These are phyloP conservation scores for Pseudozyma pruni DNA, from an alignment of 1,284 basidiomycete genomes.

Conservation along the genomic window DNA sequence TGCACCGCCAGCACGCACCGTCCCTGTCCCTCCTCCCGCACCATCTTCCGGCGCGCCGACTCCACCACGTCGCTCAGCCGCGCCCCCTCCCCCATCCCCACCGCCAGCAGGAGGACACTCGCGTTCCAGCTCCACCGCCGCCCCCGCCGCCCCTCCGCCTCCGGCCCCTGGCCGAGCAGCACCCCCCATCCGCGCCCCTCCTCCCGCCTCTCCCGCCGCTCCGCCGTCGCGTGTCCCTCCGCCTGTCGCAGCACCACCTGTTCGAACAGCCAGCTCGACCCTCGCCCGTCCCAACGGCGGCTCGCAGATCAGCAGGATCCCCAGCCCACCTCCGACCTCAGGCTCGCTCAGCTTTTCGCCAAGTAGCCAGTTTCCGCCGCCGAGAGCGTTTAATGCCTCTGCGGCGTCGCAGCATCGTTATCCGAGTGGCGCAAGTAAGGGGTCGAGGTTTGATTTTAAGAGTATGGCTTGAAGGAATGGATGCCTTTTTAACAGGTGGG, in stretches of 20 bases:
- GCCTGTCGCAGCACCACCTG: constrained; percentile 69
- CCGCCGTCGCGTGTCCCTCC: constrained; percentile 74
- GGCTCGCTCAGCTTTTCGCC: constrained; percentile 39
- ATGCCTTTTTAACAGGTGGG: background rate
- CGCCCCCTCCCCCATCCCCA: constrained; percentile 78
- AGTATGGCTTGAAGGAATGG: constrained; percentile 7
- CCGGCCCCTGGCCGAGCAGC: constrained; percentile 77
- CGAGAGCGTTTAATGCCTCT: constrained; percentile 35
- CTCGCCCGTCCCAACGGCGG: constrained; percentile 27
- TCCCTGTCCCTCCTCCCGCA: constrained; percentile 29
- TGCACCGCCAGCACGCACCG: constrained; percentile 20
- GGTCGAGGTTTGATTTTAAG: constrained; percentile 35
- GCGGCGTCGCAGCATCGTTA: constrained; percentile 40
- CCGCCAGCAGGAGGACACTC: constrained; percentile 42
- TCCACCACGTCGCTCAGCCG: constrained; percentile 80
- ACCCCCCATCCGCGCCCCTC: constrained; percentile 76
- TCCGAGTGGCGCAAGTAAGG: constrained; percentile 39
- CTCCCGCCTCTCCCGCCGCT: constrained; percentile 72
- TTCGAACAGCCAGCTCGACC: constrained; percentile 48
- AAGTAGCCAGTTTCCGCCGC: constrained; percentile 40
- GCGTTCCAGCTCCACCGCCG: constrained; percentile 11
- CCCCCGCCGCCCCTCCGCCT: constrained; percentile 71
- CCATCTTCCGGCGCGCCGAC: constrained; percentile 25
- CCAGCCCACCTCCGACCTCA: constrained; percentile 32
- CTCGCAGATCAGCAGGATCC: constrained; percentile 21